Base-by-base conservation (phyloP, 805 yeast genomes). In the Candida pseudofarinosa region DNA sequence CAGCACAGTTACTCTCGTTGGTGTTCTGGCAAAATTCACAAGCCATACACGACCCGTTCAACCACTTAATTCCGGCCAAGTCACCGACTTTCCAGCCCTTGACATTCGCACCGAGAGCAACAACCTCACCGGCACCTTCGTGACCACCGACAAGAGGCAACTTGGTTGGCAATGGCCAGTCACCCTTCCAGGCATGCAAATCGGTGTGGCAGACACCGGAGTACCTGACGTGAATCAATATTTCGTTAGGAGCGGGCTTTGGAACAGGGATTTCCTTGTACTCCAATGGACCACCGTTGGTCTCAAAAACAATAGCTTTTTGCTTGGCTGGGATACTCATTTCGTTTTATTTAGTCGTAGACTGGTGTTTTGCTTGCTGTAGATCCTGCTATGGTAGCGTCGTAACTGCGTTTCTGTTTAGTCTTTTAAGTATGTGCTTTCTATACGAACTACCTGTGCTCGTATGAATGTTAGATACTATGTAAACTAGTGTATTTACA, bases 171-270 rank as follows among this genome's bases (percentile, higher is more conserved):
- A 84, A 72, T 40, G 95, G 93, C 95, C 95, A 88, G 71, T 88
- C 96, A 59, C 95, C 95, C 63, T 85, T 80, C 90, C 93, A 86
- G 43, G 95, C 95, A 73, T 88, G 96, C 63, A 88, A 77, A 62
- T 88, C 96, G 31, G 96, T 87, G 75, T 89, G 96, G 70, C 96
- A 88, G 44, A 88, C 95, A 68, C 96, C 96, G 19, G 95, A 80
- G 76, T 82, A 88, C 70, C 80, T 81, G 66, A 88, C 81, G 65
- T 88, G 81, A 69, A 88, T 74, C 62, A 88, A 76, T 53, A 88
- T 74, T 69, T 88, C 90, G 60, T 81, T 83, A 46, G 87, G 69
- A 60, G 77, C 83, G 56, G 95, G 95, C 38, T 62, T 67, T 56
- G 95, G 95, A 44, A 87, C 91, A 41, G 90, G 85, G 49, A 86